A percentile compares a stretch with the other conserved stretches of the same genome.
phyloP scores from a whole-genome alignment of 305 asterid species.

The Stenogyne calaminthoides region DNA sequence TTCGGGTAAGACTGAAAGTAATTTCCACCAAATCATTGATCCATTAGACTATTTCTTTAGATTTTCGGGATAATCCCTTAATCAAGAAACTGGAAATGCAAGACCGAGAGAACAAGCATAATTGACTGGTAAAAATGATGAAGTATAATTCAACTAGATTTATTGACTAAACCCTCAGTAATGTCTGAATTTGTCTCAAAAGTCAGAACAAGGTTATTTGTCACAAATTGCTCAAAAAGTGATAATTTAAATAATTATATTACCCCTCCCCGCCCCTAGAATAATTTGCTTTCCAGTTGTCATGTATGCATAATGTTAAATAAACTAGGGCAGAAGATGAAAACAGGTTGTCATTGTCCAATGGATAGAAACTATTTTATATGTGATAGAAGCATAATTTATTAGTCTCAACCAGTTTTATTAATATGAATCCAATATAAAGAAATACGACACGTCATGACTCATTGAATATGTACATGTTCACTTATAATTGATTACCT shows the following conservation, averaged over 20 bases:
- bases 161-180: background rate
- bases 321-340: conserved; percentile 22
- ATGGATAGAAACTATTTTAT: background rate
- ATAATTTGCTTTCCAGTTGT: background rate
- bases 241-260: background rate
- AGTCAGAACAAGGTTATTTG: conserved; percentile 19
- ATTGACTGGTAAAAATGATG: background rate
- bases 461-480: conserved; percentile 14
- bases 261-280: background rate
- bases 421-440: background rate
- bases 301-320: conserved; percentile 10
- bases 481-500: conserved; percentile 54
- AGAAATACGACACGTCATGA: background rate
- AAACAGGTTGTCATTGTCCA: conserved; percentile 21
- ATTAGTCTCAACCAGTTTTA: conserved; percentile 6
- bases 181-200: background rate
- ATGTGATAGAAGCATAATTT: background rate
- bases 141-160: background rate
- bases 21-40: conserved; percentile 13
- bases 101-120: conserved; percentile 1
- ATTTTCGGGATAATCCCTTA: background rate
- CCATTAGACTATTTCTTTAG: background rate
- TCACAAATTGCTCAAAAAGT: conserved; percentile 17
- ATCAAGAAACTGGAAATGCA: conserved; percentile 1
- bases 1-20: conserved; percentile 18